A percentile compares a stretch with the other conserved stretches of the same genome.
These are phyloP conservation scores for Alternaria brassicicola DNA, from an alignment of 2,329 filamentous ascomycete genomes.

Conservation along the genomic window DNA sequence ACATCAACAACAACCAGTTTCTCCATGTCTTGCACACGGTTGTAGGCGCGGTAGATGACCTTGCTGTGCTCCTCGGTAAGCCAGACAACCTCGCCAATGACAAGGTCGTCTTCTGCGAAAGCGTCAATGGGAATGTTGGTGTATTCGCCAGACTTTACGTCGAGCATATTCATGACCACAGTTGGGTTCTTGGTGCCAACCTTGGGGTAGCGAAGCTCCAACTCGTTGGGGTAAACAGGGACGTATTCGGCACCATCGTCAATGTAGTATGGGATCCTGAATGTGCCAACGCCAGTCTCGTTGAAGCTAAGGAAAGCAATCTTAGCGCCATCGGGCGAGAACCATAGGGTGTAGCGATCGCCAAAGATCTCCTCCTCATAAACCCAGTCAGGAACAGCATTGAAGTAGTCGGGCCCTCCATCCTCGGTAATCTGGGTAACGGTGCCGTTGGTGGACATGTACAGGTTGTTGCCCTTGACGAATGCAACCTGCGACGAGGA, in stretches of 20 bases:
- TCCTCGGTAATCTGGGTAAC: constrained; percentile 64
- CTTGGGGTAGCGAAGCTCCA: constrained; percentile 71
- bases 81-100: constrained; percentile 73
- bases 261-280: constrained; percentile 71
- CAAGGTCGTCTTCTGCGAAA: constrained; percentile 65
- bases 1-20: constrained; percentile 67
- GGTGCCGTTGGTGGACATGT: constrained; percentile 61
- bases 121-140: constrained; percentile 60
- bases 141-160: constrained; percentile 56
- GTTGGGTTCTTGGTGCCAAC: constrained; percentile 71
- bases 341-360: constrained; percentile 61
- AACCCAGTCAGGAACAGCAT: constrained; percentile 68
- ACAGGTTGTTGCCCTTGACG: constrained; percentile 70
- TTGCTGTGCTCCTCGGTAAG: constrained; percentile 66
- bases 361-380: constrained; percentile 66
- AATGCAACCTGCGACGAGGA: constrained; percentile 66
- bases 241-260: constrained; percentile 59
- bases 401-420: constrained; percentile 67
- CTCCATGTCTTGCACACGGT: constrained; percentile 70
- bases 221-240: constrained; percentile 65
- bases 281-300: constrained; percentile 71
- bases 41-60: constrained; percentile 69
- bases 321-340: constrained; percentile 61
- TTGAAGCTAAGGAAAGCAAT: constrained; percentile 64
- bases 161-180: constrained; percentile 64